A percentile compares a stretch with the other conserved stretches of the same genome.
phyloP scores from a whole-genome alignment of 306 rosid genomes.

The Pyrus communis region DNA sequence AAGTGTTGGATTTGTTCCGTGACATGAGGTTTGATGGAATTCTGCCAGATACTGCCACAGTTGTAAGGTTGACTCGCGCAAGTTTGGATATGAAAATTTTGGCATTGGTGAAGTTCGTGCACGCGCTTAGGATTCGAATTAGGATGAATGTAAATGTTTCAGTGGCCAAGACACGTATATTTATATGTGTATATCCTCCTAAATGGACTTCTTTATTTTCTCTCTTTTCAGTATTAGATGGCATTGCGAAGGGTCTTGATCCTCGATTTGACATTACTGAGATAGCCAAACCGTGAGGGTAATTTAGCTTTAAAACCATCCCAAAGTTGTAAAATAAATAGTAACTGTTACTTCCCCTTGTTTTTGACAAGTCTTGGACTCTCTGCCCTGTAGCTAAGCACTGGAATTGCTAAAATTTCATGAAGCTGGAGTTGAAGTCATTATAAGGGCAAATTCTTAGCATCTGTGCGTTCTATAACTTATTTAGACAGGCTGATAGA shows the following conservation, averaged over 20 bases:
- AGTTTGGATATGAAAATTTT: too few species aligned
- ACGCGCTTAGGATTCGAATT: too few species aligned
- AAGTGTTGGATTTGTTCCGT: too few species aligned
- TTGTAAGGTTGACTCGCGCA: too few species aligned
- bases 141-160: too few species aligned
- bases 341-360: slow-evolving; percentile 6
- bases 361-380: slow-evolving; percentile 24
- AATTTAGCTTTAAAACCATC: slow-evolving; percentile 8
- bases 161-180: too few species aligned
- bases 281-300: slow-evolving; percentile 96
- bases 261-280: slow-evolving; percentile 98
- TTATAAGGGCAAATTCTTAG: slow-evolving; percentile 51
- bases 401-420: slow-evolving; percentile 87
- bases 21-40: too few species aligned
- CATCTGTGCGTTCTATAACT: slow-evolving; percentile 72
- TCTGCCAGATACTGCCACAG: too few species aligned
- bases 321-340: not conserved
- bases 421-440: slow-evolving; percentile 95
- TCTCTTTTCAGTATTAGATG: slow-evolving; percentile 71
- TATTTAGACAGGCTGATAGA: slow-evolving; percentile 97
- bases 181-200: not conserved
- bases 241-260: slow-evolving; percentile 98
- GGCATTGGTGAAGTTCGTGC: too few species aligned
- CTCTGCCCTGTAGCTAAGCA: slow-evolving; percentile 67
- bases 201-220: slow-evolving; percentile 1